Percentiles rank a stretch among this genome's conserved stretches.
Evolutionary conservation across 192 early-diverging fungal genomes (phyloP).

Genomic region (Thamnidium elegans): DNA sequence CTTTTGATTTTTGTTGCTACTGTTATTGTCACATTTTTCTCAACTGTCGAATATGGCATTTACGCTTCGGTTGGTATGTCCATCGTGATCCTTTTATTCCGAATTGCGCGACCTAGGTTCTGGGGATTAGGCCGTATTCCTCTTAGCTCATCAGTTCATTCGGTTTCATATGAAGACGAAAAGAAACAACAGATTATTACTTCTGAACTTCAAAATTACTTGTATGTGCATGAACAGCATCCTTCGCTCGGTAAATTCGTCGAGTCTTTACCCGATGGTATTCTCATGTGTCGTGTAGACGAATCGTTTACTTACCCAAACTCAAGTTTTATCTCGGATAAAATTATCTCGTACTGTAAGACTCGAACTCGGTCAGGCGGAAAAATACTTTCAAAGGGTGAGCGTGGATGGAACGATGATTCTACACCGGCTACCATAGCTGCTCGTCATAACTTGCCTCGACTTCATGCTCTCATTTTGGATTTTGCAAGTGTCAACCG

Average conservation of each 20-base stretch:
- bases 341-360: slow-evolving; percentile 45
- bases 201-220: slow-evolving; percentile 22
- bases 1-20: slow-evolving; percentile 52
- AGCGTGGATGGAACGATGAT: slow-evolving; percentile 37
- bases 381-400: slow-evolving; percentile 17
- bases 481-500: slow-evolving; percentile 39
- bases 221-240: slow-evolving; percentile 27
- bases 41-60: slow-evolving; percentile 66
- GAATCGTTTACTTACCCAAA: slow-evolving; percentile 79
- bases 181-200: not conserved
- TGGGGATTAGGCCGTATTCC: slow-evolving; percentile 45
- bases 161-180: not conserved
- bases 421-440: slow-evolving; percentile 32
- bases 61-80: slow-evolving; percentile 73
- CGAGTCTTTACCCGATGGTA: slow-evolving; percentile 49
- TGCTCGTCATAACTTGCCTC: slow-evolving; percentile 16
- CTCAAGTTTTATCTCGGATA: slow-evolving; percentile 53
- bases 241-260: slow-evolving; percentile 32
- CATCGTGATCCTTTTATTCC: slow-evolving; percentile 69
- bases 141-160: not conserved
- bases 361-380: slow-evolving; percentile 13
- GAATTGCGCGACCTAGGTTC: slow-evolving; percentile 74
- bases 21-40: slow-evolving; percentile 62
- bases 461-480: slow-evolving; percentile 33
- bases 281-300: slow-evolving; percentile 69